These are phyloP conservation scores for Caulochytrium protostelioides DNA, from an alignment of 371 early-diverging fungal genomes.

Conservation along the genomic window DNA sequence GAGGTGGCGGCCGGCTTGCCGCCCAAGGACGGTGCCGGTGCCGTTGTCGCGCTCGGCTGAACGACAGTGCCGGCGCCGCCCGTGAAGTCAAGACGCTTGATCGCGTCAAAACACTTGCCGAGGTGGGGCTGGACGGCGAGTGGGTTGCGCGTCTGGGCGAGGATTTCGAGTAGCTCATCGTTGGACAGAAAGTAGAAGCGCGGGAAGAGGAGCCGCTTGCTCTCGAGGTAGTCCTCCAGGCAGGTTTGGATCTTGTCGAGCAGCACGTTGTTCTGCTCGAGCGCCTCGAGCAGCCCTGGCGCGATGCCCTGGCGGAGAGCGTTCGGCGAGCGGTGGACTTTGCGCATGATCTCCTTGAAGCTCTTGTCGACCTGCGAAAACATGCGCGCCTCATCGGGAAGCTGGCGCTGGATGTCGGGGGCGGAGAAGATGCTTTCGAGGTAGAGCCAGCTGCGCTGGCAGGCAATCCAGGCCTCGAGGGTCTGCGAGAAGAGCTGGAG, in stretches of 20 bases:
- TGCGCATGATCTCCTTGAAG: constrained; percentile 33
- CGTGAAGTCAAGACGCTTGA: constrained; percentile 30
- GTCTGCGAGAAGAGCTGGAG: constrained; percentile 28
- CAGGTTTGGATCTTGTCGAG: constrained; percentile 35
- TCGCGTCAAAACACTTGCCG: constrained; percentile 32
- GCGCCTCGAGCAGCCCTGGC: constrained; percentile 26
- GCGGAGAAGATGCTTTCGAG: constrained; percentile 33
- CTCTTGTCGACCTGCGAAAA: constrained; percentile 28
- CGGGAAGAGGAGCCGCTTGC: constrained; percentile 30
- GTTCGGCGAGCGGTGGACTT: constrained; percentile 25
- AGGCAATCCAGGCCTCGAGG: constrained; percentile 27
- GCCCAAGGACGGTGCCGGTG: not conserved
- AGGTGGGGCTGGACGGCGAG: constrained; percentile 35
- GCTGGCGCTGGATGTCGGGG: constrained; percentile 32
- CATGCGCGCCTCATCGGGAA: constrained; percentile 35
- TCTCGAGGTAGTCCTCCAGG: constrained; percentile 31
- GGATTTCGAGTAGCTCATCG: constrained; percentile 31
- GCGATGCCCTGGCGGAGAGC: constrained; percentile 29
- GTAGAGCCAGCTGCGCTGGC: constrained; percentile 32
- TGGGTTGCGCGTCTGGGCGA: constrained; percentile 32
- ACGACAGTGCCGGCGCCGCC: too few species aligned
- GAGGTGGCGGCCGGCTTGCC: constrained; percentile 23
- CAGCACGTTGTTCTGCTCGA: constrained; percentile 30
- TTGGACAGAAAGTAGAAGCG: constrained; percentile 37
- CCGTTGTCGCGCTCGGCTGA: constrained; percentile 4